phyloP scores from a whole-genome alignment of 208 protist genomes.

The Sergeia podlipaevii region DNA sequence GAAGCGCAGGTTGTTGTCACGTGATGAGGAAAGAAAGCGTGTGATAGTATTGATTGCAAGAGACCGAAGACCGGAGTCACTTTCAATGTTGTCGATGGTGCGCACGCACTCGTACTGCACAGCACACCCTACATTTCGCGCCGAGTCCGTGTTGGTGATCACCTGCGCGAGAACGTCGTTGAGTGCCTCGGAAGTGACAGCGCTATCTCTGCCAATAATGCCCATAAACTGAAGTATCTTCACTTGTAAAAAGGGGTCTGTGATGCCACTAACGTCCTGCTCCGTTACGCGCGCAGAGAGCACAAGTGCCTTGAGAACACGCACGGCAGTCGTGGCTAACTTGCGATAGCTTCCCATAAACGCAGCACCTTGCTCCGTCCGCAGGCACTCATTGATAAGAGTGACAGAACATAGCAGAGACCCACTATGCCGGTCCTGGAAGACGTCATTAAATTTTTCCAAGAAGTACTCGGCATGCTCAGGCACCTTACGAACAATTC shows the following conservation, averaged over 20 bases:
- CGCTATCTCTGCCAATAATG: constrained; percentile 93
- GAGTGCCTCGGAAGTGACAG: constrained; percentile 92
- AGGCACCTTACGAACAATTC: constrained; percentile 93
- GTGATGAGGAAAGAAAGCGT: constrained; percentile 93
- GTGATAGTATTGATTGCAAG: constrained; percentile 98
- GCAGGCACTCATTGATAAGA: constrained; percentile 90
- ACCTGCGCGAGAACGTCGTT: constrained; percentile 98
- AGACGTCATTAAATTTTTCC: constrained; percentile 65
- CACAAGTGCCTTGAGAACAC: constrained; percentile 94
- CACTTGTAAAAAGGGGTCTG: constrained; percentile 98
- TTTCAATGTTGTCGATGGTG: constrained; percentile 98
- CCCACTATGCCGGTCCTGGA: constrained; percentile 52
- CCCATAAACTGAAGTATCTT: constrained; percentile 95
- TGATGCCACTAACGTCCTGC: constrained; percentile 94
- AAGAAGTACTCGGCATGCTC: constrained; percentile 96
- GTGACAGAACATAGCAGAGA: constrained; percentile 91
- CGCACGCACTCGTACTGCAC: constrained; percentile 98
- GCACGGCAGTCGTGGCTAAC: constrained; percentile 90
- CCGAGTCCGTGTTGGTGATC: constrained; percentile 97
- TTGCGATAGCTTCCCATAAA: constrained; percentile 78
- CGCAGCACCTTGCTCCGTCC: constrained; percentile 31
- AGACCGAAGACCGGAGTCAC: constrained; percentile 76
- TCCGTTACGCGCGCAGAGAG: constrained; percentile 93
- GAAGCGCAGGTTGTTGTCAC: constrained; percentile 99
- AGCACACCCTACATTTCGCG: constrained; percentile 96